phyloP scores from a whole-genome alignment of 2,329 filamentous ascomycete genomes.

The Blastomyces parvus region DNA sequence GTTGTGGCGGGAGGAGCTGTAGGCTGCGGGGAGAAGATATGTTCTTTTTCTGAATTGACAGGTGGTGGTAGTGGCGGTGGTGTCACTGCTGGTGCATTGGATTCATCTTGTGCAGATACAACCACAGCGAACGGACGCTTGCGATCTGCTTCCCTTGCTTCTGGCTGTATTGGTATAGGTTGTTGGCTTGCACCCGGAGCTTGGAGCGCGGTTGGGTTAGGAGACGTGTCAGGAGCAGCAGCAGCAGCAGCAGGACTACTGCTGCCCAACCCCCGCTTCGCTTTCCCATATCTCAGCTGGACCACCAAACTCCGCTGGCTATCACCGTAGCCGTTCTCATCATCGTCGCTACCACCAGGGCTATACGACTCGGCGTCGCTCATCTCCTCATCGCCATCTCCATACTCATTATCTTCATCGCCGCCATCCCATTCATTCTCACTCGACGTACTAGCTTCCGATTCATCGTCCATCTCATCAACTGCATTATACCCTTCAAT shows the following conservation, averaged over 20 bases:
- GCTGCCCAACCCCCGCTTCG: constrained; percentile 9
- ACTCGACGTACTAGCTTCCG: constrained; percentile 50
- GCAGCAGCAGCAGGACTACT: background rate
- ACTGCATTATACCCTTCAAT: constrained; percentile 50
- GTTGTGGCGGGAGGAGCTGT: background rate
- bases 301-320: constrained; percentile 59
- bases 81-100: background rate
- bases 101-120: background rate
- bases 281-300: constrained; percentile 49
- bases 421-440: constrained; percentile 63
- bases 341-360: constrained; percentile 25
- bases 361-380: constrained; percentile 40
- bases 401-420: constrained; percentile 62
- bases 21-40: background rate
- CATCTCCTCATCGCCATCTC: constrained; percentile 44
- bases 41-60: background rate
- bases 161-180: background rate
- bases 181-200: background rate
- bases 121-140: background rate
- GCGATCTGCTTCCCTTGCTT: background rate
- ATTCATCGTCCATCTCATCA: constrained; percentile 57
- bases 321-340: constrained; percentile 41
- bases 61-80: background rate
- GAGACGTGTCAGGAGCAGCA: background rate
- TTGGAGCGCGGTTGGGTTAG: background rate